Evolutionary conservation across 306 rosid species (phyloP), one percentile per base, ranked within the genome.

Genomic region (Trichosanthes cucumerina): DNA sequence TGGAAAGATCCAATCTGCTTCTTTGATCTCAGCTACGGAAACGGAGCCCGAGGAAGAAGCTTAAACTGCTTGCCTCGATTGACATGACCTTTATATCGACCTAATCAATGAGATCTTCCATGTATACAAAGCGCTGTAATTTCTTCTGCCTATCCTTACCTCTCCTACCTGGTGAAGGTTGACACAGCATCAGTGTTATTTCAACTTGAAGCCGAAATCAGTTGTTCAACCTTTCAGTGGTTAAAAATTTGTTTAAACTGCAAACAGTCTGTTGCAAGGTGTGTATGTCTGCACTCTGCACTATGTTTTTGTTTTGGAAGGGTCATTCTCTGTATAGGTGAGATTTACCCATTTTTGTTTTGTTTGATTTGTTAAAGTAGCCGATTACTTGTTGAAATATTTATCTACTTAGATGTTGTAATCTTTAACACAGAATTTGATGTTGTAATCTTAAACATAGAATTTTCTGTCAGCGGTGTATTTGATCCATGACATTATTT

Each of bases 1-100:
- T 52, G 99, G 99, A 86, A 95, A 92, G 92, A 88, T 95, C 83
- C 99, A 91, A 83, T 92, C 99, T 5, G 97, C 97, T 59, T 95
- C 99, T 19, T 79, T 95, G 76, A 90, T 95, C 78, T 90, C 98
- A 12, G 90, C 92, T 52, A 58, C 89, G 11, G 98, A 89, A 0
- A 59, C 81, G 15, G 91, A 86, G 73, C 69, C 84, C 0, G 98
- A 88, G 82, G 92, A 87, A 83, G 91, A 88, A 79, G 82, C 75
- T 78, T 78, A 79, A 78, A 89, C 85, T 24, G 82, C 80, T 8
- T 74, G 83, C 52, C 84, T 86, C 46, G 87, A 84, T 79, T 88
- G 36, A 73, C 28, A 7, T 23, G 54, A 4, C 16, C 60, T 28
- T 15, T 5, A 4, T 18, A 28, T 46, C 56, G 4, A 8, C 56